Evolutionary conservation across 1,284 basidiomycete genomes (phyloP).

Genomic region (Cutaneotrichosporon dermatis): DNA sequence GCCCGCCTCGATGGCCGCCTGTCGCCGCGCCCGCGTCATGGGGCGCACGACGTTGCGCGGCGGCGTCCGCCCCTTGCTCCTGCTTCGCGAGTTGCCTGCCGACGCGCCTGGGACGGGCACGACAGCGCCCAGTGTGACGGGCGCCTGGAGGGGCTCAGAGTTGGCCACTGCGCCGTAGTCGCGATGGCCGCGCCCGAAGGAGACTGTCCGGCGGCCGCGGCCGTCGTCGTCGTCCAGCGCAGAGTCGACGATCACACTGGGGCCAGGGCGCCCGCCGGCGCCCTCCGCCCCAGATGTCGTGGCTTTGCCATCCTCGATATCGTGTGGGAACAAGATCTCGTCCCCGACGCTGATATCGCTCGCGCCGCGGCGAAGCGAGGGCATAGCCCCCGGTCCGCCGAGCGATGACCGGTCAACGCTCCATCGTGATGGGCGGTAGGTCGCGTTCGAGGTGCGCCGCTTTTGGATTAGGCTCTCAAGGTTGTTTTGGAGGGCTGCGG

Average conservation of each 20-base stretch:
- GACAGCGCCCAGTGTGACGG: not conserved
- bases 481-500: constrained; percentile 41
- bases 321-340: constrained; percentile 9
- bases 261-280: not conserved
- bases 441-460: constrained; percentile 22
- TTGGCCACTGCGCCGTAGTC: not conserved
- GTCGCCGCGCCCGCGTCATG: constrained; percentile 12
- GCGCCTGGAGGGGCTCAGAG: constrained; percentile 1
- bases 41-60: constrained; percentile 25
- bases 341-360: constrained; percentile 2
- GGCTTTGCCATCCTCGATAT: not conserved
- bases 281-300: not conserved
- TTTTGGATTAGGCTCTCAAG: constrained; percentile 45
- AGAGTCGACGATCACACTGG: no score
- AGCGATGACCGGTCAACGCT: not conserved
- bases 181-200: not conserved
- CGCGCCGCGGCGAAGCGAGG: not conserved
- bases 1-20: constrained; percentile 16
- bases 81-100: constrained; percentile 28
- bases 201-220: not conserved
- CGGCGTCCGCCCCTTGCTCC: constrained; percentile 37
- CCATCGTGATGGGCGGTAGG: constrained; percentile 14
- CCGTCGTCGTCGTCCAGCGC: not conserved
- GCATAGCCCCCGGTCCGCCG: not conserved
- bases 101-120: not conserved